Percentiles rank a stretch among this genome's conserved stretches.
Evolutionary conservation across 2,329 filamentous ascomycete genomes (phyloP).

Genomic region (Curvularia sp.): DNA sequence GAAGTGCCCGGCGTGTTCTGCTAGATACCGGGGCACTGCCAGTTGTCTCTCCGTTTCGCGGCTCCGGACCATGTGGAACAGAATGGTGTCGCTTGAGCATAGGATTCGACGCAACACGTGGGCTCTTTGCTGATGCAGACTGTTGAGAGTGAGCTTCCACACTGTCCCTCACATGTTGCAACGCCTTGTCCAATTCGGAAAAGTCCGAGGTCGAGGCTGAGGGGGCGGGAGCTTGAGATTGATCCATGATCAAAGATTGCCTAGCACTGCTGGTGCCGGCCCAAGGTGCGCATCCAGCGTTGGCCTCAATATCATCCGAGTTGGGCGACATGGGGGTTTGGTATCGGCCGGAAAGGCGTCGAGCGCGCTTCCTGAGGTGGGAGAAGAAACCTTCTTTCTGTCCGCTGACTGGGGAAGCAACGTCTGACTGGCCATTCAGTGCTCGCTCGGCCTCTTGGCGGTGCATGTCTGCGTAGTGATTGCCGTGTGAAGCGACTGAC

Average conservation of each 20-base stretch:
- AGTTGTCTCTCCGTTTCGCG: slow-evolving; percentile 67
- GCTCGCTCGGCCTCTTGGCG: slow-evolving; percentile 90
- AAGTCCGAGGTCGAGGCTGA: slow-evolving; percentile 60
- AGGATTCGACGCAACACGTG: slow-evolving; percentile 54
- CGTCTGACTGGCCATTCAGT: slow-evolving; percentile 79
- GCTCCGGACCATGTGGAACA: slow-evolving; percentile 50
- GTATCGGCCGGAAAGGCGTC: slow-evolving; percentile 89
- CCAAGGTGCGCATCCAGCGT: slow-evolving; percentile 90
- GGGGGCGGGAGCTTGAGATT: slow-evolving; percentile 56
- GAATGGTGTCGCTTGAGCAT: slow-evolving; percentile 60
- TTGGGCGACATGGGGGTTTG: slow-evolving; percentile 79
- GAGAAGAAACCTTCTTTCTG: slow-evolving; percentile 98
- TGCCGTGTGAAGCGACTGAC: slow-evolving; percentile 88
- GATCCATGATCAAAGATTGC: slow-evolving; percentile 78
- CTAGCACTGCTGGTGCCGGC: slow-evolving; percentile 76
- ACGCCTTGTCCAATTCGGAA: slow-evolving; percentile 66
- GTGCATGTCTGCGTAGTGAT: slow-evolving; percentile 90
- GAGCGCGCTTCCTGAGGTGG: slow-evolving; percentile 89
- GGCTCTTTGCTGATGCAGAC: slow-evolving; percentile 38
- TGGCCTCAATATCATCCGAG: slow-evolving; percentile 89
- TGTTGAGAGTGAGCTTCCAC: slow-evolving; percentile 57
- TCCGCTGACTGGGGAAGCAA: slow-evolving; percentile 77
- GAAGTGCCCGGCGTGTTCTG: slow-evolving; percentile 78
- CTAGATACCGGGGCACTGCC: slow-evolving; percentile 70
- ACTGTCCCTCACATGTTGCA: slow-evolving; percentile 67